These are phyloP conservation scores for Epichloe glyceriae DNA, from an alignment of 2,329 filamentous ascomycete genomes.

Conservation along the genomic window DNA sequence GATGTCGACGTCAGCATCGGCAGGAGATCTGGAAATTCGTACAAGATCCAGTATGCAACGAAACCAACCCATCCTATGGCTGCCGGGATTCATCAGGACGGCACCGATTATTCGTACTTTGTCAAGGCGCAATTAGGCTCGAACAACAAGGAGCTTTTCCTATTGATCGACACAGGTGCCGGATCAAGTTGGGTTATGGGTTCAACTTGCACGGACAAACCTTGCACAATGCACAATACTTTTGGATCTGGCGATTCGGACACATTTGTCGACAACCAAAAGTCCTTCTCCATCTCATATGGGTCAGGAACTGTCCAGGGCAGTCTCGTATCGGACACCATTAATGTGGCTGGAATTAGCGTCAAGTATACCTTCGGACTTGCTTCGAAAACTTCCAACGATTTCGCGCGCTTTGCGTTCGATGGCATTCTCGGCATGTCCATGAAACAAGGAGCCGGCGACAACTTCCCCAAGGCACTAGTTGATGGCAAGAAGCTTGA, in stretches of 20 bases:
- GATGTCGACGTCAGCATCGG: neutral
- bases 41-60: constrained; percentile 32
- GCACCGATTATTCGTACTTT: constrained; percentile 55
- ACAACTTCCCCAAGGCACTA: constrained; percentile 56
- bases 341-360: constrained; percentile 53
- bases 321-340: constrained; percentile 48
- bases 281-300: constrained; percentile 56
- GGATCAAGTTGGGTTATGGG: constrained; percentile 78
- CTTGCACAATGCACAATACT: constrained; percentile 57
- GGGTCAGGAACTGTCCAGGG: constrained; percentile 66
- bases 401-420: constrained; percentile 69
- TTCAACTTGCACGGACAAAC: constrained; percentile 47
- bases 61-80: constrained; percentile 33
- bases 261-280: constrained; percentile 40
- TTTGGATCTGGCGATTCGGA: constrained; percentile 56
- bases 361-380: constrained; percentile 58
- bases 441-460: constrained; percentile 42
- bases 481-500: constrained; percentile 40
- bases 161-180: constrained; percentile 55
- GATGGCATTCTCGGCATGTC: constrained; percentile 79
- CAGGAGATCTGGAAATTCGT: constrained; percentile 31
- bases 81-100: constrained; percentile 48
- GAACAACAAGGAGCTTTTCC: constrained; percentile 37
- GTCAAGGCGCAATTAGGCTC: constrained; percentile 44
- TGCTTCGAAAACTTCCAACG: constrained; percentile 54